Conservation (phyloP, 176 grass and related monocot genomes). For the barley (Hordeum vulgare) region DNA sequence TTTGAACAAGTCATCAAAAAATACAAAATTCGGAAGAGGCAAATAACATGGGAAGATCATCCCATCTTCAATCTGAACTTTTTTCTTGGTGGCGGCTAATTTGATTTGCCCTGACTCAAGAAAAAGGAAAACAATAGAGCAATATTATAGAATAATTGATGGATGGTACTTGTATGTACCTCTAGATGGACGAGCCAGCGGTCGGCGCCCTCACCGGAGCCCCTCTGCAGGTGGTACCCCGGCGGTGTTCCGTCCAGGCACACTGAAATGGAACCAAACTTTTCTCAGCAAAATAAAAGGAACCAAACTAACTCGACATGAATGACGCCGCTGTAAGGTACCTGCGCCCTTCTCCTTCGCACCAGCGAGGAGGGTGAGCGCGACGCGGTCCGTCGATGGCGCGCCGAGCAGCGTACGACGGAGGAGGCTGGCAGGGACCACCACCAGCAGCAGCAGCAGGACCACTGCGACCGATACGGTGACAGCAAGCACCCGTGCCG, state of each 20-base stretch:
- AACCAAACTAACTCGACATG: background rate
- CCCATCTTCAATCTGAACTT: background rate
- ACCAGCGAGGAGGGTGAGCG: constrained; percentile 37
- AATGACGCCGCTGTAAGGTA: background rate
- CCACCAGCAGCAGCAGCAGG: background rate
- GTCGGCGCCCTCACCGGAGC: constrained; percentile 50
- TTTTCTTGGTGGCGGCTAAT: background rate
- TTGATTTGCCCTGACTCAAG: background rate
- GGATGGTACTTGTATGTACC: constrained; percentile 5
- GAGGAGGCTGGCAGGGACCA: background rate
- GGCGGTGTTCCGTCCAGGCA: constrained; percentile 58
- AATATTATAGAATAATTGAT: background rate
- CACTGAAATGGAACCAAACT: background rate
- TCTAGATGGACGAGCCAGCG: constrained; percentile 63
- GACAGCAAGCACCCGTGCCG: background rate
- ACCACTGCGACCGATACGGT: background rate
- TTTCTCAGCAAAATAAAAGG: background rate
- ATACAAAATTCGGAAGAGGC: too few species aligned
- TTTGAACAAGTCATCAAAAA: too few species aligned
- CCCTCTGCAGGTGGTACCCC: constrained; percentile 66
- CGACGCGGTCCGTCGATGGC: background rate
- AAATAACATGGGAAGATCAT: too few species aligned
- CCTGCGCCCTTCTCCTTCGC: constrained; percentile 41
- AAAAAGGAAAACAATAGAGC: background rate
- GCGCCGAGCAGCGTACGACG: background rate